Evolutionary conservation across 768 basidiomycete genomes (phyloP), one percentile per base, ranked within the genome.

Genomic region (Naematelia aurantialba): DNA sequence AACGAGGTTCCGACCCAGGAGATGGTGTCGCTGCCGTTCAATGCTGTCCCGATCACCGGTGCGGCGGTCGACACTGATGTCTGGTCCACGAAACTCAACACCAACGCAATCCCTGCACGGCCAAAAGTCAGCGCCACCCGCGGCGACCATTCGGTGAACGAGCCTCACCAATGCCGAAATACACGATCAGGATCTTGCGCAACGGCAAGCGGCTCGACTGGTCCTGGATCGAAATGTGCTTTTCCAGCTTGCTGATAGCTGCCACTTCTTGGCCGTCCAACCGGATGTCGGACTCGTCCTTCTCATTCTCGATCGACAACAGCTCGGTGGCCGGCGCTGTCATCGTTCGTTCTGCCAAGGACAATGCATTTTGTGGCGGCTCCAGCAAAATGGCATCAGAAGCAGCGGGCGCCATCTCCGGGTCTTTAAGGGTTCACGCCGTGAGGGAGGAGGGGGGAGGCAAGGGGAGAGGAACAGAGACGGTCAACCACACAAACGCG

Each of bases 1-100:
- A 72, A 76, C 0, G 70, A 58, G 0, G 73, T 75, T 1, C 75
- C 74, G 17, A 75, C 52, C 75, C 75, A 76, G 14, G 62, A 55
- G 21, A 76, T 74, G 10, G 60, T 68, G 2, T 60, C 56, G n/a
- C 58, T 59, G 0, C 70, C 72, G 26, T 58, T 58, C 14, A 76
- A 47, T 12, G 65, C 74, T 2, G 50, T 45, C 11, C 70, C 75
- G 27, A 76, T 76, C 2, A 61, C 60, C 0, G 74, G 75, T 26
- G 67, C 61, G 1, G 73, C 75, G 8, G 72, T 72, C 3, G 61
- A 63, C n/a, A 73, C 72, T 14, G 55, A 42, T 5, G 66, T 67
- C 58, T 67, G 66, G 52, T 76, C 75, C 34, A 74, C 62, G 49
- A 76, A 72, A 21, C 59, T 59, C n/a, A 76, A 61, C 39, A 76